A percentile compares a stretch with the other conserved stretches of the same genome.
phyloP scores from a whole-genome alignment of 176 grass and related monocot genomes.

The Tillandsia fasciculata region DNA sequence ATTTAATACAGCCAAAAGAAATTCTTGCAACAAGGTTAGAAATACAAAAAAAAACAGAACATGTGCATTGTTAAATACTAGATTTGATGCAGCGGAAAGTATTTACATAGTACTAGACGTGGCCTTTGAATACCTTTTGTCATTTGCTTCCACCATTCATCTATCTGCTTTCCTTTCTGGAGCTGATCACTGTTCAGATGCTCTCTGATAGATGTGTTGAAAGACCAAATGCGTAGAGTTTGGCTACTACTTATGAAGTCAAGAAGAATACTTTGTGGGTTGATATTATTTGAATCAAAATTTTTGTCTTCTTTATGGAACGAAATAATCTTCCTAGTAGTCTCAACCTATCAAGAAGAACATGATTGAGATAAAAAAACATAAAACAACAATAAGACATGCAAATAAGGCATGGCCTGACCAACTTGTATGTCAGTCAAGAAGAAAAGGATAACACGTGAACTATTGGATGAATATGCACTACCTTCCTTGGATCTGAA shows the following conservation, averaged over 20 bases:
- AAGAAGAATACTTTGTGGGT: conserved; percentile 86
- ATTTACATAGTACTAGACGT: neutral
- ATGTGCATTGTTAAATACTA: neutral
- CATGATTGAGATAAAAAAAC: neutral
- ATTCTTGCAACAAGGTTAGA: neutral
- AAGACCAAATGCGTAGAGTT: conserved; percentile 93
- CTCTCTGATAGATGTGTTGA: conserved; percentile 86
- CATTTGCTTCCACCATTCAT: conserved; percentile 96
- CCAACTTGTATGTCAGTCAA: neutral
- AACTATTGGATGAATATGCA: conserved; percentile 13
- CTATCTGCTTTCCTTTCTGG: conserved; percentile 98
- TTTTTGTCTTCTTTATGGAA: conserved; percentile 99
- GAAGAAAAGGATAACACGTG: conserved; percentile 2
- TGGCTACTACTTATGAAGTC: conserved; percentile 98
- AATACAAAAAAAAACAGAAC: conserved; percentile 1
- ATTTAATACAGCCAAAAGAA: neutral
- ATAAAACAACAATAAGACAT: neutral
- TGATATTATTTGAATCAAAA: conserved; percentile 62
- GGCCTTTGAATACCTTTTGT: conserved; percentile 52
- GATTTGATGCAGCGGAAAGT: neutral
- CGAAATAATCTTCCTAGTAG: conserved; percentile 95
- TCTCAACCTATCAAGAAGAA: conserved; percentile 63
- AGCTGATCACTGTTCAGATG: conserved; percentile 90
- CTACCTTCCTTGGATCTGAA: conserved; percentile 83
- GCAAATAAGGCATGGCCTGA: neutral